A percentile compares a stretch with the other conserved stretches of the same genome.
Conservation (phyloP, 768 basidiomycete genomes). For the Phallus indusiatus region DNA sequence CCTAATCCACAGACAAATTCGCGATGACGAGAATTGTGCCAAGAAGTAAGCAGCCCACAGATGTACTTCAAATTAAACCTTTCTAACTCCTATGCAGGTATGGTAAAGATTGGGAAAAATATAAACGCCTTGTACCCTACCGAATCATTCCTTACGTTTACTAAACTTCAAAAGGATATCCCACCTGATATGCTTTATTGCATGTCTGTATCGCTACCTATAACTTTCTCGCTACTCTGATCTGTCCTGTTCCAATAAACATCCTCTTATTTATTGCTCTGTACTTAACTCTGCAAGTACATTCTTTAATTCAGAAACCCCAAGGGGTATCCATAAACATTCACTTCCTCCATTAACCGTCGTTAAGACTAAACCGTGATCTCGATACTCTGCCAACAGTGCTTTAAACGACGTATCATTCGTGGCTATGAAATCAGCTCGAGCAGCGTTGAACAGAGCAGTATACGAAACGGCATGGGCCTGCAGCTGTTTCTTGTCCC, state of each 20-base stretch:
- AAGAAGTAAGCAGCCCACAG: slow-evolving; percentile 53
- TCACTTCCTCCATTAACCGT: slow-evolving; percentile 1
- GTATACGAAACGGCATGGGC: slow-evolving; percentile 52
- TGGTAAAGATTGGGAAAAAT: slow-evolving; percentile 88
- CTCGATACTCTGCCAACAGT: slow-evolving; percentile 81
- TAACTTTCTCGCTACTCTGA: neutral
- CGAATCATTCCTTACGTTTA: slow-evolving; percentile 82
- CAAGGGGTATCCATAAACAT: slow-evolving; percentile 4
- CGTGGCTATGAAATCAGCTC: slow-evolving; percentile 81
- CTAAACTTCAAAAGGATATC: slow-evolving; percentile 23
- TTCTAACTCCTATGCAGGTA: slow-evolving; percentile 43
- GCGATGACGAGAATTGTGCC: slow-evolving; percentile 88
- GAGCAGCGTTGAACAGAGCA: slow-evolving; percentile 60
- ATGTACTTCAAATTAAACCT: neutral
- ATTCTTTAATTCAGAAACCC: neutral
- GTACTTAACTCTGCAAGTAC: neutral
- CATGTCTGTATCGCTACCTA: neutral
- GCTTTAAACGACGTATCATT: slow-evolving; percentile 78
- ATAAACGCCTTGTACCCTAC: slow-evolving; percentile 78
- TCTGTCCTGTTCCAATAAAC: neutral
- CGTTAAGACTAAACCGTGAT: slow-evolving; percentile 73
- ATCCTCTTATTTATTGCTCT: neutral
- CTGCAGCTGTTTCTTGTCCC: slow-evolving; percentile 30
- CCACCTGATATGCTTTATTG: neutral
- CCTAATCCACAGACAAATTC: slow-evolving; percentile 78